Percentiles rank a stretch among this genome's conserved stretches.
These are phyloP conservation scores for Dujonia santamariae DNA, from an alignment of 1,139 yeast species.

Conservation along the genomic window DNA sequence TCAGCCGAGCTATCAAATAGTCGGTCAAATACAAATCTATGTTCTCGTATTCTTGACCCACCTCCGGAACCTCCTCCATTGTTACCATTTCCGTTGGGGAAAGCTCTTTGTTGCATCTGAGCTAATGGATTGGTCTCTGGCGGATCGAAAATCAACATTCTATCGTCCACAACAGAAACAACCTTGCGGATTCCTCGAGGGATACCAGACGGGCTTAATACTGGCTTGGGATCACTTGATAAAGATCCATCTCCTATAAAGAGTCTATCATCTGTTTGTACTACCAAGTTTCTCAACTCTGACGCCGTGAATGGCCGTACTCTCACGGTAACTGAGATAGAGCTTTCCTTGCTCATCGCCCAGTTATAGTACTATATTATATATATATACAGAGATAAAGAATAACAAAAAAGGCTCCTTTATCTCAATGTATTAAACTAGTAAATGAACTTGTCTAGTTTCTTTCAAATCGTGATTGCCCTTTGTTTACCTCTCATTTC, in stretches of 20 bases:
- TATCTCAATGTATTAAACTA: no score
- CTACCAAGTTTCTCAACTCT: slow-evolving; percentile 50
- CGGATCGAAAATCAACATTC: slow-evolving; percentile 89
- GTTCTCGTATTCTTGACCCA: slow-evolving; percentile 75
- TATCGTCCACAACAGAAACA: slow-evolving; percentile 80
- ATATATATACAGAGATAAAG: no score
- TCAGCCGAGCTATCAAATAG: slow-evolving; percentile 63
- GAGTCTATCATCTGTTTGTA: slow-evolving; percentile 30
- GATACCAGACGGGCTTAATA: no score
- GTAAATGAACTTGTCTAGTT: no score
- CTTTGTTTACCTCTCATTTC: no score
- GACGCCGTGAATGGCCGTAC: slow-evolving; percentile 76
- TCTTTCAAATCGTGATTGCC: no score
- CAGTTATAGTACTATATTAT: slow-evolving; percentile 1
- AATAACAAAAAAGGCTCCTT: no score
- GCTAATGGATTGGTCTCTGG: slow-evolving; percentile 69
- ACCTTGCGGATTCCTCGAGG: slow-evolving; percentile 67
- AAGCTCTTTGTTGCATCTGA: slow-evolving; percentile 56
- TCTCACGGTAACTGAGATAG: slow-evolving; percentile 75
- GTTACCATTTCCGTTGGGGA: slow-evolving; percentile 35
- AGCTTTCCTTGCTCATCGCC: slow-evolving; percentile 47
- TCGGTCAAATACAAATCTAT: slow-evolving; percentile 77
- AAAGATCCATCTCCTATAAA: slow-evolving; percentile 62
- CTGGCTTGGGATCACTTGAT: slow-evolving; percentile 14
- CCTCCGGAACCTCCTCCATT: not conserved